These are phyloP conservation scores for Cocos nucifera DNA, from an alignment of 176 grass and related monocot genomes.

Conservation along the genomic window DNA sequence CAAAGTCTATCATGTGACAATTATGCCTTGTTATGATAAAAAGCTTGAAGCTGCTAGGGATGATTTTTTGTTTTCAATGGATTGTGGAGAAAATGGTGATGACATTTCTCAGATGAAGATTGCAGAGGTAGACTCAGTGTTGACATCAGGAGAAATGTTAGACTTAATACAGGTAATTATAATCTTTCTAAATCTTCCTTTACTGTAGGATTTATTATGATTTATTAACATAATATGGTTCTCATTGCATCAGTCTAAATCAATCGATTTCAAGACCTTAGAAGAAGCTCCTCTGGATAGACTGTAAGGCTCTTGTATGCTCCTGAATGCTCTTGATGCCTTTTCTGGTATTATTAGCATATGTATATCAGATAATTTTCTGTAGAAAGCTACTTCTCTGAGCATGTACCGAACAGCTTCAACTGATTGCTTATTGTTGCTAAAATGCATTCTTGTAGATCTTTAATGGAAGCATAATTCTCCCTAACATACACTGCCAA, in stretches of 20 bases:
- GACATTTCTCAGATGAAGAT: constrained; percentile 1
- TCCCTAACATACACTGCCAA: too few relatives aligned
- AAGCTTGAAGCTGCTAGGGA: constrained; percentile 87
- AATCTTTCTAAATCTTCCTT: too few relatives aligned
- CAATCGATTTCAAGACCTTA: constrained; percentile 66
- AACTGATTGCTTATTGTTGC: too few relatives aligned
- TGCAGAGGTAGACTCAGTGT: constrained; percentile 86
- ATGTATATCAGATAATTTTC: too few relatives aligned
- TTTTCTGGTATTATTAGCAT: not conserved
- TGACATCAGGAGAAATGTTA: constrained; percentile 91
- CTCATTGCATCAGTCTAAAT: constrained; percentile 57
- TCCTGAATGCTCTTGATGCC: not conserved
- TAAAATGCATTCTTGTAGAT: too few relatives aligned
- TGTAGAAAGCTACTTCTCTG: too few relatives aligned
- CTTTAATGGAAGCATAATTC: too few relatives aligned
- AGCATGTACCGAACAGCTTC: too few relatives aligned
- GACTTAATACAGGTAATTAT: constrained; percentile 80
- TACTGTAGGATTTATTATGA: too few relatives aligned
- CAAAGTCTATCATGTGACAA: constrained; percentile 88
- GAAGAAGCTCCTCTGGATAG: constrained; percentile 79
- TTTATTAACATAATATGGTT: constrained; percentile 13
- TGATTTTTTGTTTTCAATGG: constrained; percentile 71
- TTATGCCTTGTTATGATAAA: constrained; percentile 99
- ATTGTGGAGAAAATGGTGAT: constrained; percentile 40
- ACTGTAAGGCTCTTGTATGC: constrained; percentile 41